Evolutionary conservation across 2,329 filamentous ascomycete genomes (phyloP).

Genomic region (Zymoseptoria tritici): DNA sequence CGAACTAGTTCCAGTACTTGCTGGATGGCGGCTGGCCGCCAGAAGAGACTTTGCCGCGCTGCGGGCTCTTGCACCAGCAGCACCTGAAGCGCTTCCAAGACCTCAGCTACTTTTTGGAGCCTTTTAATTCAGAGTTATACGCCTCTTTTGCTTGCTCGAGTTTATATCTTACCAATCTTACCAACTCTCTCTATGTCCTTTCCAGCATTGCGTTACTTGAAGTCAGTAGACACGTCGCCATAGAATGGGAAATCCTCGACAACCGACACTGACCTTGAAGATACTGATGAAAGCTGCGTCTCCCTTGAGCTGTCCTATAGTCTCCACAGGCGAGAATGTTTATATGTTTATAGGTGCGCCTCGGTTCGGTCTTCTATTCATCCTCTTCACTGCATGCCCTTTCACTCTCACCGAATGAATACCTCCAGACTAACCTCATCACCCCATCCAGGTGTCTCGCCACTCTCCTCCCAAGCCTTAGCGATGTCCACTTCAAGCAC

Average conservation of each 20-base stretch:
- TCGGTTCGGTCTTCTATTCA: not conserved
- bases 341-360: not conserved
- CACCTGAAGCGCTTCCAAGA: not conserved
- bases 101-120: not conserved
- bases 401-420: slow-evolving; percentile 33
- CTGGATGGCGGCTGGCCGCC: not conserved
- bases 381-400: not conserved
- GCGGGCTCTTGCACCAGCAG: not conserved
- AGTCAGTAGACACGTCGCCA: not conserved
- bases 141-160: not conserved
- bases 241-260: not conserved
- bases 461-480: slow-evolving; percentile 69
- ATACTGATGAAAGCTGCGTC: no score
- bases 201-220: not conserved
- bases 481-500: slow-evolving; percentile 73
- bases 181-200: not conserved
- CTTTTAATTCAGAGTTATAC: not conserved
- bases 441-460: slow-evolving; percentile 63
- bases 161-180: not conserved
- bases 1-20: not conserved
- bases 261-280: no score
- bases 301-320: no score
- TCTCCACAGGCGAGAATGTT: not conserved
- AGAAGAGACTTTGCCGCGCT: not conserved
- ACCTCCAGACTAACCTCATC: slow-evolving; percentile 71